Conservation (phyloP, 2,329 filamentous ascomycete genomes). For the Pseudogymnoascus sp. region DNA sequence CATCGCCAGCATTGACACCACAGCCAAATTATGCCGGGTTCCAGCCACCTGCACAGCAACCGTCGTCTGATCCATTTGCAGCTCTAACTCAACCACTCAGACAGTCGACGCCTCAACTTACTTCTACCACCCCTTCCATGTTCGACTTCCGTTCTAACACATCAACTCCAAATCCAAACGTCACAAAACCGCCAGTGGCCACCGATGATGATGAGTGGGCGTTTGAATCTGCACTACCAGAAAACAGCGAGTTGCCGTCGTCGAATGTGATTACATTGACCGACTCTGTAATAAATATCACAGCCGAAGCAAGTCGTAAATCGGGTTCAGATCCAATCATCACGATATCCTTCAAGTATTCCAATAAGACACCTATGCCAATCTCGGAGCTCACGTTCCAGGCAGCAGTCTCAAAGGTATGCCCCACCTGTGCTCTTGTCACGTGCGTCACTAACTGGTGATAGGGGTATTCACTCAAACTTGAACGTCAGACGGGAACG, state of each 20-base stretch:
- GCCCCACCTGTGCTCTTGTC: slow-evolving; percentile 13
- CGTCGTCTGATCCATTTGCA: slow-evolving; percentile 50
- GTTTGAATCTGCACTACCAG: slow-evolving; percentile 79
- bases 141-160: slow-evolving; percentile 25
- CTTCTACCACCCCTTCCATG: slow-evolving; percentile 41
- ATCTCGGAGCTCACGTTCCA: slow-evolving; percentile 82
- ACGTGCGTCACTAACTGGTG: slow-evolving; percentile 14
- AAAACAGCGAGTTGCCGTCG: slow-evolving; percentile 37
- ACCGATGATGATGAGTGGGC: slow-evolving; percentile 86
- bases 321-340: slow-evolving; percentile 39
- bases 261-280: slow-evolving; percentile 57
- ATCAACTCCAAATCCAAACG: slow-evolving; percentile 26
- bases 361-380: slow-evolving; percentile 64
- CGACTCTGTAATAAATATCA: slow-evolving; percentile 62
- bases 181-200: slow-evolving; percentile 28
- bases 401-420: slow-evolving; percentile 85
- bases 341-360: slow-evolving; percentile 69
- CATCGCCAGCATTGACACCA: slow-evolving; percentile 18
- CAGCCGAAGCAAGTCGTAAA: slow-evolving; percentile 62
- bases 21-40: slow-evolving; percentile 40
- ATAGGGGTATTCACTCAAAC: slow-evolving; percentile 70
- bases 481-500: slow-evolving; percentile 79
- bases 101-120: slow-evolving; percentile 39
- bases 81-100: slow-evolving; percentile 38
- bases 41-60: slow-evolving; percentile 37